Evolutionary conservation across 768 basidiomycete genomes (phyloP).

Genomic region (Hericium erinaceus): DNA sequence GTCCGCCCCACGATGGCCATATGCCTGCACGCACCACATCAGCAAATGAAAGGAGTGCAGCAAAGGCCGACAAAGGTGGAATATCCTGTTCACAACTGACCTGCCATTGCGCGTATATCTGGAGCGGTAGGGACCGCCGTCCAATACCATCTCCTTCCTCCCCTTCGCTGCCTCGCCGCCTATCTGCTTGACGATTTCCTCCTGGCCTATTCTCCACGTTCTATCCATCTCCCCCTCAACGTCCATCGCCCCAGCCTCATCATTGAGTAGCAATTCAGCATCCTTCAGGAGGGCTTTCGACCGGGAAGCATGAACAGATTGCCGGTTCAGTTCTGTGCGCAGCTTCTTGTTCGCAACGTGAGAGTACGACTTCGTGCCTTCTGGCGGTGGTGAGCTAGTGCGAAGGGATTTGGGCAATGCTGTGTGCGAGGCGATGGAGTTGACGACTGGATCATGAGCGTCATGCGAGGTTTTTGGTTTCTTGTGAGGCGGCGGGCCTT

Average conservation of each 20-base stretch:
- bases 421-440: conserved; percentile 27
- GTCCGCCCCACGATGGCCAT: conserved; percentile 74
- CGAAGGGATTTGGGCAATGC: conserved; percentile 63
- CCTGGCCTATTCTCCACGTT: conserved; percentile 84
- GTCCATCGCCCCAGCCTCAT: conserved; percentile 65
- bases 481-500: neutral
- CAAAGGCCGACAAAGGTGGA: neutral
- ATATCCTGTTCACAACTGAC: conserved; percentile 29
- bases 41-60: neutral
- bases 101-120: conserved; percentile 89
- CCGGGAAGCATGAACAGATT: conserved; percentile 54
- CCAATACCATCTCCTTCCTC: conserved; percentile 69
- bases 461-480: neutral
- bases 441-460: conserved; percentile 37
- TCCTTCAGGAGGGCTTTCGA: conserved; percentile 55
- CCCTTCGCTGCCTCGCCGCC: conserved; percentile 72
- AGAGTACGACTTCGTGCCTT: conserved; percentile 37
- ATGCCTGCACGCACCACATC: conserved; percentile 38
- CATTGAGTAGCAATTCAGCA: conserved; percentile 60
- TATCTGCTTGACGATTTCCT: conserved; percentile 57
- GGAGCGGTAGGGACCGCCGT: conserved; percentile 77
- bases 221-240: conserved; percentile 74
- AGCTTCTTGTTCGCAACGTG: conserved; percentile 73
- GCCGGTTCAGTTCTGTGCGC: conserved; percentile 54
- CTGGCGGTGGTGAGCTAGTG: conserved; percentile 35